Base-by-base conservation (phyloP, 371 early-diverging fungal species). In the Mortierella sp. region DNA sequence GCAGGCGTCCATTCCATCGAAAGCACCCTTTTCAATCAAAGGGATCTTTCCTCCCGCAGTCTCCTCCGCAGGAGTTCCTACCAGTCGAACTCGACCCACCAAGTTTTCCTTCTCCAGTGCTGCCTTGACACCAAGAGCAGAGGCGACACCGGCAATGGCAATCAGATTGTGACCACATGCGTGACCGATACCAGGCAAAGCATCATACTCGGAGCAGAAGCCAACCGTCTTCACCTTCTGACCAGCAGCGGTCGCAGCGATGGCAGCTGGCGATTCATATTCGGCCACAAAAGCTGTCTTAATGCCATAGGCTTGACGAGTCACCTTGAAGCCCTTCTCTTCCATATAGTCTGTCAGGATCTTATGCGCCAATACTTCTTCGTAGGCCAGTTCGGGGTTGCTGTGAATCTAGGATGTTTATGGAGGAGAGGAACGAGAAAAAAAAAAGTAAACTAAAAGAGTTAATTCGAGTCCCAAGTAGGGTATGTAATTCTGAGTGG, bases 31-130 rank as follows among this genome's bases (percentile, higher is more conserved):
- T 21, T 89, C 64, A 32, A 91, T 81, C 82, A 95, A 82, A 1
- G 66, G 70, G 32, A 90, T 86, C 70, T 95, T 95, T 37, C 93
- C 94, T 32, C 88, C 88, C 0, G 75, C 72, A 0, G 82, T 80
- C 72, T 94, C 94, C 79, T 94, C 94, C 7, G 91, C 93, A 4
- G 95, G 94, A 3, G 92, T 91, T 21, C 93, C 95, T 80, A 88
- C 87, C 55, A 94, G 69, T n/a, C 79, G 83, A 31, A 93, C 84
- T 7, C 80, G 81, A 4, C 90, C 92, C 6, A 78, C 62, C 17
- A 92, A 48, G 26, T 83, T 55, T 27, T 82, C 71, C 41, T 75
- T 60, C 54, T 89, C 83, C 63, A 92, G 50, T 9, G 85, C 85
- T 9, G 78, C 57, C 51, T 86, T 85, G 19, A 86, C 71, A 14